Conservation (phyloP, 2,329 filamentous ascomycete species). For the Monilinia fructigena region DNA sequence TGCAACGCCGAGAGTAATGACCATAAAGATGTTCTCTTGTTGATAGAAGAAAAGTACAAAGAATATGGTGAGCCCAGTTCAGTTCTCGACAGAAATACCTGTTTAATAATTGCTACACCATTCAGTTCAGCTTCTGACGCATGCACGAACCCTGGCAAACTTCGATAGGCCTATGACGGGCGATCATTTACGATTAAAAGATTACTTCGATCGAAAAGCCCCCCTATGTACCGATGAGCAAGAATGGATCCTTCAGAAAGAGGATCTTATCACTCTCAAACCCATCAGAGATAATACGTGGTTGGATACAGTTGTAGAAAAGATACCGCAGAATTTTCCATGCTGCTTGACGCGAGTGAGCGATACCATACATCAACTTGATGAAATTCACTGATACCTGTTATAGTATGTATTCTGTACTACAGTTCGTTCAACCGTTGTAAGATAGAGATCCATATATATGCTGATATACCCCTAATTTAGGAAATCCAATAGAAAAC, state of each 20-base stretch:
- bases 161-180: constrained; percentile 36
- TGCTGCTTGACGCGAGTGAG: constrained; percentile 26
- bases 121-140: constrained; percentile 27
- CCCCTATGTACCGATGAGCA: constrained; percentile 29
- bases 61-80: constrained; percentile 26
- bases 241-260: constrained; percentile 40
- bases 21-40: constrained; percentile 18
- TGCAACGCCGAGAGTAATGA: constrained; percentile 11
- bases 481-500: constrained; percentile 22
- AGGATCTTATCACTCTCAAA: constrained; percentile 44
- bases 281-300: constrained; percentile 43
- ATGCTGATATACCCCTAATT: neutral
- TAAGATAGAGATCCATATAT: neutral
- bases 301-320: constrained; percentile 42
- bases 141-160: constrained; percentile 33
- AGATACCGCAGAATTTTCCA: constrained; percentile 26
- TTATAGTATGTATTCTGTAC: constrained; percentile 6
- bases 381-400: neutral
- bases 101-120: neutral
- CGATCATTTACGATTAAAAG: constrained; percentile 39
- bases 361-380: neutral
- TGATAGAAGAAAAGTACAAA: constrained; percentile 26
- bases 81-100: no score
- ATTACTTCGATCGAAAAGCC: constrained; percentile 35
- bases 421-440: neutral